Conservation (phyloP, 2,329 filamentous ascomycete genomes). For the Ophiostoma fasciatum region DNA sequence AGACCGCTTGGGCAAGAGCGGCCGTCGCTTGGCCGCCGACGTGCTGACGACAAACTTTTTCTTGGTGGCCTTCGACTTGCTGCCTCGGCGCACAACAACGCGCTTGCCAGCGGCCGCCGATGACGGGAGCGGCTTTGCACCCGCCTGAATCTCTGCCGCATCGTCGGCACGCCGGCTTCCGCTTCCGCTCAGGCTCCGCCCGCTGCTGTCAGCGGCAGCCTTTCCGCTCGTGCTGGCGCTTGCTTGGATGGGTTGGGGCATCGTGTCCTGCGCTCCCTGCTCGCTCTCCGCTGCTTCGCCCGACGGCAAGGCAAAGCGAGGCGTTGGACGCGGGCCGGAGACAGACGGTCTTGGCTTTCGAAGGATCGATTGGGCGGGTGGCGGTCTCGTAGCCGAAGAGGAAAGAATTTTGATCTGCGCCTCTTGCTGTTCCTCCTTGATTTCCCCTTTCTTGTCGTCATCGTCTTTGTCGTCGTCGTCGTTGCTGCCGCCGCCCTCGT, state of each 20-base stretch:
- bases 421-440: not conserved
- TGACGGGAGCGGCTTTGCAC: not conserved
- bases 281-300: slow-evolving; percentile 21
- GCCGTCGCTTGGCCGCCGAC: slow-evolving; percentile 28
- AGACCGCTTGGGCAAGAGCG: slow-evolving; percentile 28
- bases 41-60: slow-evolving; percentile 30
- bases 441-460: not conserved
- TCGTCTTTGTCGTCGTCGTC: not conserved
- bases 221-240: slow-evolving; percentile 14
- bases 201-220: slow-evolving; percentile 8
- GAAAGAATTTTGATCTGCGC: slow-evolving; percentile 14
- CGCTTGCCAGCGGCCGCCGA: not conserved
- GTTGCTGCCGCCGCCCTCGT: no score
- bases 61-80: slow-evolving; percentile 3
- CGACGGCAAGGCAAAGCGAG: slow-evolving; percentile 43
- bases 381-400: slow-evolving; percentile 30
- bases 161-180: not conserved
- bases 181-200: not conserved
- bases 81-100: not conserved
- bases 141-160: no score
- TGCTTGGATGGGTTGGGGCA: no score
- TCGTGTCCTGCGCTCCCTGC: slow-evolving; percentile 19
- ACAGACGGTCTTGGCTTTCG: slow-evolving; percentile 34
- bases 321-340: slow-evolving; percentile 40
- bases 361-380: slow-evolving; percentile 40